Evolutionary conservation across 2,329 filamentous ascomycete genomes (phyloP), one percentile per base, ranked within the genome.

Genomic region (Fusarium sarcochroum): DNA sequence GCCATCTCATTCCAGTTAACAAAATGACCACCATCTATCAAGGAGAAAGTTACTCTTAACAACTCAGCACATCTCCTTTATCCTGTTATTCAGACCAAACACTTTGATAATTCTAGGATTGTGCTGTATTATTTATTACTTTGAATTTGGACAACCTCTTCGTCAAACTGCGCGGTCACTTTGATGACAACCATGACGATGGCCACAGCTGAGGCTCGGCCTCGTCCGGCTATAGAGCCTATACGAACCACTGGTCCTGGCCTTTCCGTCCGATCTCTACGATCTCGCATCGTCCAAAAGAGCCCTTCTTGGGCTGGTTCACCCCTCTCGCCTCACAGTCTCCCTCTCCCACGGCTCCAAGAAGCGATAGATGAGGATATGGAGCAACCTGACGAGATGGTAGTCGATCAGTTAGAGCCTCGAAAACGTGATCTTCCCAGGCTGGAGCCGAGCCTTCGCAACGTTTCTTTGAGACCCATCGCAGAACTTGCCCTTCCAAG

Each of bases 1-100:
- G 60, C 63, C 68, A 66, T 73, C 17, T 70, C 64, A 72, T 72
- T 70, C 68, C 56, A 70, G 50, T 54, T 54, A 58, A 63, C 63
- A 54, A 65, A 63, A 57, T 53, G 50, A 49, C 54, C 32, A 51
- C 52, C 23, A 52, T 42, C 58, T 50, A 27, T 17, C 37, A 34
- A 30, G 45, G 42, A 38, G 7, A 46, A 34, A 50, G 10, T 18
- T 38, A 34, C 9, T 45, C 30, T 49, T 53, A 32, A 34, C 57
- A 48, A 47, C 42, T 47, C 30, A 46, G 42, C 41, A 52, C 21
- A 37, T 53, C 40, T 40, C 20, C 25, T 6, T 49, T 15, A 25
- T 20, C 18, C 40, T 18, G 13, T 13, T 7, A 23, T n/a, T 10
- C 21, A 53, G 18, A 23, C 14, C 34, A 55, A 40, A 20, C 32